Evolutionary conservation across 495 filamentous ascomycete species (phyloP).

Genomic region (Penicillium manginii): DNA sequence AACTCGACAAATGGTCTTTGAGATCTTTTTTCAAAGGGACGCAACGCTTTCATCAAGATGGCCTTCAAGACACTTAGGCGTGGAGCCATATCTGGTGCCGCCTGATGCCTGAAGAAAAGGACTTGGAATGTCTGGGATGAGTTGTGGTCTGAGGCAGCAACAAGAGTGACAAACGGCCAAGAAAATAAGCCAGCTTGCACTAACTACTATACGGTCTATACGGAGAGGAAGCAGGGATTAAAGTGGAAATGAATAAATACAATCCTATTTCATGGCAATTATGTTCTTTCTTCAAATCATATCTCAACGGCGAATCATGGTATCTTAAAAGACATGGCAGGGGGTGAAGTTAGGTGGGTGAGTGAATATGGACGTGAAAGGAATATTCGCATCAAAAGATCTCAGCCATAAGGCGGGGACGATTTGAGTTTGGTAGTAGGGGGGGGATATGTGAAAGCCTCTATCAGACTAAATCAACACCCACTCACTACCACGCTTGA

Average conservation of each 20-base stretch:
- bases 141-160: too few species aligned
- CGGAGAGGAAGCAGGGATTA: too few species aligned
- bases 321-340: constrained; percentile 37
- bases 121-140: background rate
- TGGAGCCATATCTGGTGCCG: background rate
- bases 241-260: constrained; percentile 18
- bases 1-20: constrained; percentile 11
- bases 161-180: too few species aligned
- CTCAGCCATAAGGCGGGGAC: background rate
- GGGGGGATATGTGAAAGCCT: constrained; percentile 1
- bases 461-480: constrained; percentile 58
- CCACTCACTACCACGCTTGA: constrained; percentile 96
- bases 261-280: constrained; percentile 28
- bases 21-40: background rate
- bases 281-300: constrained; percentile 33
- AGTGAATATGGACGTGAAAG: constrained; percentile 31
- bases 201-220: background rate
- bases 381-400: constrained; percentile 21
- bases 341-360: constrained; percentile 3
- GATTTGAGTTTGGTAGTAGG: too few species aligned
- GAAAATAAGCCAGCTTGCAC: background rate
- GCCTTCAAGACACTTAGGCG: too few species aligned
- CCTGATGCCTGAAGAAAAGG: background rate
- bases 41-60: background rate
- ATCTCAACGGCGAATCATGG: constrained; percentile 32